phyloP scores from a whole-genome alignment of 257 asterid genomes.

The Jasminum sambac region DNA sequence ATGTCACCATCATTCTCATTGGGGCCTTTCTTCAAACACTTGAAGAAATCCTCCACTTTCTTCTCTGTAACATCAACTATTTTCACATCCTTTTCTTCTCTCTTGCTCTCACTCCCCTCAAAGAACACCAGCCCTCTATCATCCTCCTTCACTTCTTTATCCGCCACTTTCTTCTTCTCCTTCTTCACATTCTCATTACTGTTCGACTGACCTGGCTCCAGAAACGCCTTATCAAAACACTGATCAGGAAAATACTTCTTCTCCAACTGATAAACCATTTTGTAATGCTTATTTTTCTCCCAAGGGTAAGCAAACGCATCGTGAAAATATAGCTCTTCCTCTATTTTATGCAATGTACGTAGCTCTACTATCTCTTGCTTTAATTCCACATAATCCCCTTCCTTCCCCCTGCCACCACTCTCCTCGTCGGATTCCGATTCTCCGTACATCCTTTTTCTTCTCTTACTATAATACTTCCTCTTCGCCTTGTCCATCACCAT shows the following conservation, averaged over 20 bases:
- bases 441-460: slow-evolving; percentile 86
- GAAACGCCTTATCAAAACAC: slow-evolving; percentile 91
- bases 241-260: slow-evolving; percentile 94
- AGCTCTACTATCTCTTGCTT: slow-evolving; percentile 91
- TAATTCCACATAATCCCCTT: slow-evolving; percentile 59
- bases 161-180: slow-evolving; percentile 32
- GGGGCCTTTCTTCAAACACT: slow-evolving; percentile 92
- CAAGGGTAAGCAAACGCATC: slow-evolving; percentile 92
- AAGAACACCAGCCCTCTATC: slow-evolving; percentile 67
- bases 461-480: slow-evolving; percentile 72
- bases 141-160: slow-evolving; percentile 23
- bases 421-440: slow-evolving; percentile 69
- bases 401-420: slow-evolving; percentile 33
- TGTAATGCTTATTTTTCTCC: slow-evolving; percentile 96
- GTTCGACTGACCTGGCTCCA: slow-evolving; percentile 64
- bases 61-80: slow-evolving; percentile 70
- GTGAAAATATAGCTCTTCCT: slow-evolving; percentile 83
- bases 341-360: slow-evolving; percentile 69
- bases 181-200: slow-evolving; percentile 21
- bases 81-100: slow-evolving; percentile 35
- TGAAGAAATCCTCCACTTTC: slow-evolving; percentile 92
- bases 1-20: slow-evolving; percentile 38
- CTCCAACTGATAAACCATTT: slow-evolving; percentile 93
- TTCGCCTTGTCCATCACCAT: slow-evolving; percentile 59
- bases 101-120: slow-evolving; percentile 42